These are phyloP conservation scores for Malus domestica DNA, from an alignment of 306 rosid genomes.

Conservation along the genomic window DNA sequence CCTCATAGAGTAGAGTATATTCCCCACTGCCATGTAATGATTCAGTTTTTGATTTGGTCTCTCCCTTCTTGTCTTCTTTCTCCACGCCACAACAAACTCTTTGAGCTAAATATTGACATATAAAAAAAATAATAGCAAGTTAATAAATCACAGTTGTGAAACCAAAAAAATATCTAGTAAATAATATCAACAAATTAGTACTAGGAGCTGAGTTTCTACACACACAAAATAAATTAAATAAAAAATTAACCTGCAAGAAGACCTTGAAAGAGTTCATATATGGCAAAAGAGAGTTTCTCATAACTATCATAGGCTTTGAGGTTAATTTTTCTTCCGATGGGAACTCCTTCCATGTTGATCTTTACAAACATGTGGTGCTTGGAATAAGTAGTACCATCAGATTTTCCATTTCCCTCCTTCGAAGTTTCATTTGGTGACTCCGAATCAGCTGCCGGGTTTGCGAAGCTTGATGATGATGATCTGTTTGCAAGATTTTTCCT, in stretches of 20 bases:
- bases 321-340: constrained; percentile 83
- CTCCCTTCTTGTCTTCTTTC: constrained; percentile 34
- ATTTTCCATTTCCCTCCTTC: constrained; percentile 26
- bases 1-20: constrained; percentile 76
- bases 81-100: constrained; percentile 47
- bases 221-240: neutral
- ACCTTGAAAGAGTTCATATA: constrained; percentile 65
- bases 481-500: constrained; percentile 62
- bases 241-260: constrained; percentile 51
- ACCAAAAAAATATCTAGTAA: neutral
- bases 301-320: constrained; percentile 72
- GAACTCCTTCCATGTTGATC: constrained; percentile 84
- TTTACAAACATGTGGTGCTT: constrained; percentile 55
- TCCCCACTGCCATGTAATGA: constrained; percentile 46
- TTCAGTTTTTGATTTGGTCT: constrained; percentile 28
- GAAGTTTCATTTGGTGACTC: constrained; percentile 7
- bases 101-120: constrained; percentile 26
- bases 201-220: neutral
- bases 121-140: neutral
- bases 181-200: neutral
- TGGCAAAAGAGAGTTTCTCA: constrained; percentile 67
- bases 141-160: neutral
- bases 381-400: constrained; percentile 1
- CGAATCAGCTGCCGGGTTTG: constrained; percentile 18
- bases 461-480: constrained; percentile 15